Percentiles rank a stretch among this genome's conserved stretches.
Evolutionary conservation across 148 eudicot species (phyloP).

Genomic region (Camellia sinensis): DNA sequence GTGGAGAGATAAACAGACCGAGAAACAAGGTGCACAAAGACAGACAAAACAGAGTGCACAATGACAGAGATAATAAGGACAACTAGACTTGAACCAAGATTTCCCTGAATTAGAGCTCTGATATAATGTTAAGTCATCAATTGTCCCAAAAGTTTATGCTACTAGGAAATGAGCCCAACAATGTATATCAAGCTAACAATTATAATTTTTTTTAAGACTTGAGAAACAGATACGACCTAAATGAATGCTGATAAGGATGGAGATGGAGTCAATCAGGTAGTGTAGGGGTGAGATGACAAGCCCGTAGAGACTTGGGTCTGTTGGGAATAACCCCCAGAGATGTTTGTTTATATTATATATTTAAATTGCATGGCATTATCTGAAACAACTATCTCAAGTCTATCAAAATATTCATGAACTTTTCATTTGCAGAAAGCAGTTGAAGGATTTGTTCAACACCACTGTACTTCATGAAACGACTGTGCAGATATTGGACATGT

Average conservation of each 20-base stretch:
- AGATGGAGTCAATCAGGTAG: neutral
- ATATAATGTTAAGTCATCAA: no score
- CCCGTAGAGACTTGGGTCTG: neutral
- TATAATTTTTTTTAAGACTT: neutral
- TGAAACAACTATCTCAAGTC: neutral
- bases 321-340: neutral
- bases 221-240: neutral
- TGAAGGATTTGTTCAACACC: slow-evolving; percentile 61
- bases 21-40: no score
- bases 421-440: slow-evolving; percentile 68
- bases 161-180: no score
- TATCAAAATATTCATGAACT: slow-evolving; percentile 2
- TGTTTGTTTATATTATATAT: neutral
- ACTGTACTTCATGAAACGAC: slow-evolving; percentile 62
- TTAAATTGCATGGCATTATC: neutral
- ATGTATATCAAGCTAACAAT: no score
- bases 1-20: no score
- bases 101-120: no score
- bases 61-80: no score
- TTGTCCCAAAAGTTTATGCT: no score
- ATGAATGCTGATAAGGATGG: neutral
- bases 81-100: no score
- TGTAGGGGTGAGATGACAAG: neutral
- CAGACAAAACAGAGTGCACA: no score
- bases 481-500: slow-evolving; percentile 61